phyloP scores from a whole-genome alignment of 305 asterid species.

The Fraxinus dipetala region DNA sequence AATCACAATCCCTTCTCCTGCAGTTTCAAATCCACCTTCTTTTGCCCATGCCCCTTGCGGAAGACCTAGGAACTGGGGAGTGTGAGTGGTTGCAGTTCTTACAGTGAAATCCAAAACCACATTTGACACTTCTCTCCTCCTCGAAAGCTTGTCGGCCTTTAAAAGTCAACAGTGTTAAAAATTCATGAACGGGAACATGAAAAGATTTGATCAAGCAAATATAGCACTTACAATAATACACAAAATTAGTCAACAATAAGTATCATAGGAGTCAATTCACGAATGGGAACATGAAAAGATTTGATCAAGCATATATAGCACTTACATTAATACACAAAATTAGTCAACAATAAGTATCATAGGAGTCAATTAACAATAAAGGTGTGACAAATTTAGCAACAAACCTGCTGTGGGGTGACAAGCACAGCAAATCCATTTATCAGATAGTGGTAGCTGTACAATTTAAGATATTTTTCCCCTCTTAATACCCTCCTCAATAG shows the following conservation, averaged over 20 bases:
- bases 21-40: constrained; percentile 83
- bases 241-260: not conserved
- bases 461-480: constrained; percentile 81
- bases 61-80: constrained; percentile 91
- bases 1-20: constrained; percentile 97
- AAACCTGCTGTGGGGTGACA: constrained; percentile 81
- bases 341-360: not conserved
- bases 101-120: constrained; percentile 82
- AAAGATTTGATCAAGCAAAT: not conserved
- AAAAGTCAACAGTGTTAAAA: constrained; percentile 24
- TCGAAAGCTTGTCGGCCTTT: constrained; percentile 77
- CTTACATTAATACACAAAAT: not conserved
- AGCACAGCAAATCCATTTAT: constrained; percentile 92
- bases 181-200: not conserved
- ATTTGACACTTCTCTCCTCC: constrained; percentile 70
- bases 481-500: constrained; percentile 49
- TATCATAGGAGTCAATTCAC: not conserved
- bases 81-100: constrained; percentile 84
- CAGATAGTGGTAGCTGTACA: constrained; percentile 87
- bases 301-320: not conserved
- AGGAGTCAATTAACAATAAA: not conserved
- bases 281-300: not conserved
- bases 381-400: not conserved
- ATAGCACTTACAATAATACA: not conserved
- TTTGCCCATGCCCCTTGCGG: constrained; percentile 95